Conservation (phyloP, 2,329 filamentous ascomycete species). For the Pestalotiopsis sp. region DNA sequence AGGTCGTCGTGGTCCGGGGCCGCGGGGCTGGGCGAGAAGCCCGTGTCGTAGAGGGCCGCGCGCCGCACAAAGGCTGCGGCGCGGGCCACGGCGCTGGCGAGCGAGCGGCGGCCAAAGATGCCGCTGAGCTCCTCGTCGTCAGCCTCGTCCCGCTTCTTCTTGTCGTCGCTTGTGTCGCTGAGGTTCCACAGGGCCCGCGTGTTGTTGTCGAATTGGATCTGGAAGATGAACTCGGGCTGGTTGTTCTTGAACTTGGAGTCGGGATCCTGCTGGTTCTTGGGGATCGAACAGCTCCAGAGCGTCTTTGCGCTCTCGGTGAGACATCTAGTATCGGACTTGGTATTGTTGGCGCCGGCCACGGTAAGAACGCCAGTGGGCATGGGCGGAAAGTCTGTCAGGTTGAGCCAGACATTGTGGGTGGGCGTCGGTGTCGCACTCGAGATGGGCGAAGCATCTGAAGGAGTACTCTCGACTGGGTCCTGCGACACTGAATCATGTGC, state of each 20-base stretch:
- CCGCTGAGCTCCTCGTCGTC: neutral
- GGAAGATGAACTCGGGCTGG: slow-evolving; percentile 77
- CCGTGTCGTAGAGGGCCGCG: slow-evolving; percentile 24
- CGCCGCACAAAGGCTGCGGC: slow-evolving; percentile 16
- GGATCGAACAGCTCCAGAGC: slow-evolving; percentile 84
- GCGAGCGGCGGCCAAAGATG: slow-evolving; percentile 4
- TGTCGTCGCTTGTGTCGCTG: slow-evolving; percentile 30
- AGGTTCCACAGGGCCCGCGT: slow-evolving; percentile 52
- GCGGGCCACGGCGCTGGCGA: slow-evolving; percentile 11
- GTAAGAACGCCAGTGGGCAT: slow-evolving; percentile 84
- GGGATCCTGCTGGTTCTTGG: slow-evolving; percentile 72
- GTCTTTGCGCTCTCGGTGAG: slow-evolving; percentile 63
- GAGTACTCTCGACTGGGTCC: neutral
- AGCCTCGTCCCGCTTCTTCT: neutral
- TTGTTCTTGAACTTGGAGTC: slow-evolving; percentile 65
- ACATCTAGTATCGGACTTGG: slow-evolving; percentile 66
- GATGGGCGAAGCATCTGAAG: neutral
- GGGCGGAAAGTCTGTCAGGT: slow-evolving; percentile 82
- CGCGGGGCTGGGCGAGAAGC: slow-evolving; percentile 54
- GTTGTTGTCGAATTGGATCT: slow-evolving; percentile 73
- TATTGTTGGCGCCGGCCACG: slow-evolving; percentile 71
- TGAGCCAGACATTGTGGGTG: slow-evolving; percentile 68
- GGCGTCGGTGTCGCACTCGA: slow-evolving; percentile 6
- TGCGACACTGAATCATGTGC: neutral
- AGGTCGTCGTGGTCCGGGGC: slow-evolving; percentile 70